These are phyloP conservation scores for Amniculicola lignicola DNA, from an alignment of 495 filamentous ascomycete species.

Conservation along the genomic window DNA sequence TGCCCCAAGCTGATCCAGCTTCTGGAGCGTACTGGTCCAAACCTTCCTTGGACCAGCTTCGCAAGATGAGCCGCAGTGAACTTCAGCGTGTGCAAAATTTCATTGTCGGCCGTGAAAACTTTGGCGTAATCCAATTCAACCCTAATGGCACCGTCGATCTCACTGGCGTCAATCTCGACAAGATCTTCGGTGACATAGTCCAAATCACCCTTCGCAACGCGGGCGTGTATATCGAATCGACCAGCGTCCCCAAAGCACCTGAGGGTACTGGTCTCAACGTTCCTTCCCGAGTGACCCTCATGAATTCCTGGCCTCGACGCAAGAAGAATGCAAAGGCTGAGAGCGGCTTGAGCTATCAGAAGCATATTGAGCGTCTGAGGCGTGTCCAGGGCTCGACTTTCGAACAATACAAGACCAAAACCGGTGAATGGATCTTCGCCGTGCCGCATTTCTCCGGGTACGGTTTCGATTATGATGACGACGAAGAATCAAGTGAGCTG, in stretches of 20 bases:
- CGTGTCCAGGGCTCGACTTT: conserved; percentile 76
- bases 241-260: conserved; percentile 63
- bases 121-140: conserved; percentile 77
- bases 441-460: conserved; percentile 97
- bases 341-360: conserved; percentile 53
- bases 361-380: conserved; percentile 78
- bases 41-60: conserved; percentile 66
- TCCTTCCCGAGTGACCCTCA: conserved; percentile 75
- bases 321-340: background rate
- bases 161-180: conserved; percentile 64
- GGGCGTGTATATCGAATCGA: conserved; percentile 74
- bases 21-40: conserved; percentile 82
- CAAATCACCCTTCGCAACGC: conserved; percentile 68
- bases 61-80: conserved; percentile 68
- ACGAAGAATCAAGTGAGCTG: conserved; percentile 49
- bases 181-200: conserved; percentile 70
- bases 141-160: conserved; percentile 63
- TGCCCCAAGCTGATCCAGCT: conserved; percentile 48
- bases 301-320: conserved; percentile 81
- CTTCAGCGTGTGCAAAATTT: conserved; percentile 68
- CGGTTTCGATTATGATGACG: conserved; percentile 78
- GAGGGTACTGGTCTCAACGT: conserved; percentile 87
- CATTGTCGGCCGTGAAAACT: conserved; percentile 74
- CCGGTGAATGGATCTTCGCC: conserved; percentile 83
- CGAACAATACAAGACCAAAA: conserved; percentile 68